Evolutionary conservation across 495 filamentous ascomycete species (phyloP), one percentile per base, ranked within the genome.

Genomic region (Haplographium delicatum): DNA sequence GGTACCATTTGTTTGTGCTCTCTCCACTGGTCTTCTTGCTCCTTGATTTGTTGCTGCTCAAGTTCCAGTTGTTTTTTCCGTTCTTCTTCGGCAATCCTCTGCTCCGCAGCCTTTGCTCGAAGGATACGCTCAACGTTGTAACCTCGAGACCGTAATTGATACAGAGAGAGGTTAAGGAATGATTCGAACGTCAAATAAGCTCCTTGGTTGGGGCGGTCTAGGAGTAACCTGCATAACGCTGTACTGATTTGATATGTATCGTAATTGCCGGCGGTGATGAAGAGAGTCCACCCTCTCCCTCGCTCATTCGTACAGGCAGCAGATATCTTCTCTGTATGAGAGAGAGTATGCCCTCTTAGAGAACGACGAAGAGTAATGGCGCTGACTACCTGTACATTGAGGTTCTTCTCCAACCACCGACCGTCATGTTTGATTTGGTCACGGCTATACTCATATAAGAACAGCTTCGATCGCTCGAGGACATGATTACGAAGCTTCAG

Each of bases 121-220:
- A 99, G 73, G 58, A 97, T 95, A 13, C 93, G 82, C 47, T 93
- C 87, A 33, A 97, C 93, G 56, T 99, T 97, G 68, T 93, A 96
- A 3, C 93, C 93, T 50, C 90, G 86, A 19, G 75, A 76, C 58
- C 82, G 81, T 8, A 99, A 70, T 53, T 88, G 80, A 30, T 83
- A 71, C 9, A 99, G 70, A 53, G 87, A 85, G 45, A 76, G 65
- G 57, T 84, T 88, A 26, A 99, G 68, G 46, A 99, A 80, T 55
- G 85, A 88, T 62, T 96, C 91, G 27, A 99, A 75, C 15, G 89
- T 86, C 51, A 96, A 72, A 57, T 82, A 86, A 4, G 88, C 87
- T 54, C 93, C 84, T 54, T 90, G 85, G 60, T 84, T 87, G 4
- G 91, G 89, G n/a, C 88, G 80, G 41, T 80, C 75, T 33, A 99